These are phyloP conservation scores for Aspergillus candidus DNA, from an alignment of 2,329 filamentous ascomycete species.

Conservation along the genomic window DNA sequence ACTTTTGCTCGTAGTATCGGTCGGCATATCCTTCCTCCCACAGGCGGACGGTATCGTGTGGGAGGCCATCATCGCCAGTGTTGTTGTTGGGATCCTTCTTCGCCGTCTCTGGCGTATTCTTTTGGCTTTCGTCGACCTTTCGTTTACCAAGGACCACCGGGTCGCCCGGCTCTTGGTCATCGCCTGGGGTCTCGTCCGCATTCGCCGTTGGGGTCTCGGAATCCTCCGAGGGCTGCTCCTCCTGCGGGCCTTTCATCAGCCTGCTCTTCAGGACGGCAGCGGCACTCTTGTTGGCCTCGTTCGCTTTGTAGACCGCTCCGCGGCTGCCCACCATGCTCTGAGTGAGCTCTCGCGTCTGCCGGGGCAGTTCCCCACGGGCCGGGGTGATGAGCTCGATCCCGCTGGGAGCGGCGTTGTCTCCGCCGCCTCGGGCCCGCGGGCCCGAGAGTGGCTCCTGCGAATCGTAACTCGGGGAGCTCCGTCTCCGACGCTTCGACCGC, in stretches of 20 bases:
- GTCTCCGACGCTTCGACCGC: slow-evolving; percentile 37
- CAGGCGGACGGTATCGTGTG: slow-evolving; percentile 74
- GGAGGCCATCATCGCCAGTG: slow-evolving; percentile 53
- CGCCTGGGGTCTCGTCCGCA: slow-evolving; percentile 21
- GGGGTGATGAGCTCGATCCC: slow-evolving; percentile 55
- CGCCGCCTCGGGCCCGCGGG: slow-evolving; percentile 21
- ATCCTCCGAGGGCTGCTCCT: slow-evolving; percentile 16
- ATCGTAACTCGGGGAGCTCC: slow-evolving; percentile 42
- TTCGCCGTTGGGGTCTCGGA: slow-evolving; percentile 21
- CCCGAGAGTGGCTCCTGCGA: slow-evolving; percentile 26
- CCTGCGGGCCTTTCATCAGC: slow-evolving; percentile 49
- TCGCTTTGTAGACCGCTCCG: slow-evolving; percentile 59
- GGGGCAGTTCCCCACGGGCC: slow-evolving; percentile 48
- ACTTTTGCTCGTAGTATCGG: slow-evolving; percentile 96
- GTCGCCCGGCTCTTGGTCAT: slow-evolving; percentile 23
- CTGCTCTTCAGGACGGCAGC: slow-evolving; percentile 81
- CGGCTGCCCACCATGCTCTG: slow-evolving; percentile 85
- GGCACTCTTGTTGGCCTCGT: slow-evolving; percentile 86
- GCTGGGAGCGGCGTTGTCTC: slow-evolving; percentile 33
- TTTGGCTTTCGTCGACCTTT: slow-evolving; percentile 66
- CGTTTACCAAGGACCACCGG: slow-evolving; percentile 42
- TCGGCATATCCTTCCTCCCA: slow-evolving; percentile 97
- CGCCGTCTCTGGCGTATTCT: slow-evolving; percentile 43
- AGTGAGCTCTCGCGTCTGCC: slow-evolving; percentile 59
- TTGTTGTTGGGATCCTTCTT: slow-evolving; percentile 51